Percentiles rank a stretch among this genome's conserved stretches.
These are phyloP conservation scores for Durotheca rogersii DNA, from an alignment of 495 filamentous ascomycete genomes.

Conservation along the genomic window DNA sequence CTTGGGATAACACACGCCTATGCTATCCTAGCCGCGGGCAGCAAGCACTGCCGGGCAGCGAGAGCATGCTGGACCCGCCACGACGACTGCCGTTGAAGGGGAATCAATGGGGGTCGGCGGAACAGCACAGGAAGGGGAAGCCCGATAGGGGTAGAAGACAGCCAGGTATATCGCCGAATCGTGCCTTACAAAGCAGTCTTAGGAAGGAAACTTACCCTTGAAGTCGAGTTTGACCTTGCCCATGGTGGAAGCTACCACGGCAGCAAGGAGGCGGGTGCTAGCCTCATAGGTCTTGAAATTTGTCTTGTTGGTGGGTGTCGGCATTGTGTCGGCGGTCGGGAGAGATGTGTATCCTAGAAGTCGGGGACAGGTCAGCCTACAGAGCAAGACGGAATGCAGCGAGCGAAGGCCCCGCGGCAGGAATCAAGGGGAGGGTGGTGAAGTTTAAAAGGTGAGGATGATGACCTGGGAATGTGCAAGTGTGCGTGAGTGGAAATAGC, in stretches of 20 bases:
- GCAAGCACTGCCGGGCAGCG: neutral
- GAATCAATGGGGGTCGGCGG: neutral
- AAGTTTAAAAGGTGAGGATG: too few species aligned
- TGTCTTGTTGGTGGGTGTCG: slow-evolving; percentile 26
- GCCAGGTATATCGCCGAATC: neutral
- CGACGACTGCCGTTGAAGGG: neutral
- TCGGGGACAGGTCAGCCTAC: too few species aligned
- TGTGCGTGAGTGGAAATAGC: too few species aligned
- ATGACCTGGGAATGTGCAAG: too few species aligned
- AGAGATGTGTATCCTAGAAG: too few species aligned
- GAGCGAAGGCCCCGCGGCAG: too few species aligned
- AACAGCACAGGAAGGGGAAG: too few species aligned
- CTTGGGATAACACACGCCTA: too few species aligned
- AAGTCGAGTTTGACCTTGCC: slow-evolving; percentile 47
- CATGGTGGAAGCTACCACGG: slow-evolving; percentile 49
- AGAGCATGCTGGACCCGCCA: neutral
- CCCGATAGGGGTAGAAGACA: too few species aligned
- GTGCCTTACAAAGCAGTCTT: neutral
- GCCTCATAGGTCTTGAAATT: slow-evolving; percentile 54
- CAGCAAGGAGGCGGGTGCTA: slow-evolving; percentile 50
- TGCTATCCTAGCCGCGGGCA: neutral
- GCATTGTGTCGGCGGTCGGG: too few species aligned
- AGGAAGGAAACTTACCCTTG: slow-evolving; percentile 43
- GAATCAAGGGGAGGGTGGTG: too few species aligned
- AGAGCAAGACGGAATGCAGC: too few species aligned